phyloP scores from a whole-genome alignment of 1,139 yeast genomes.

The Candida frijolesensis region DNA sequence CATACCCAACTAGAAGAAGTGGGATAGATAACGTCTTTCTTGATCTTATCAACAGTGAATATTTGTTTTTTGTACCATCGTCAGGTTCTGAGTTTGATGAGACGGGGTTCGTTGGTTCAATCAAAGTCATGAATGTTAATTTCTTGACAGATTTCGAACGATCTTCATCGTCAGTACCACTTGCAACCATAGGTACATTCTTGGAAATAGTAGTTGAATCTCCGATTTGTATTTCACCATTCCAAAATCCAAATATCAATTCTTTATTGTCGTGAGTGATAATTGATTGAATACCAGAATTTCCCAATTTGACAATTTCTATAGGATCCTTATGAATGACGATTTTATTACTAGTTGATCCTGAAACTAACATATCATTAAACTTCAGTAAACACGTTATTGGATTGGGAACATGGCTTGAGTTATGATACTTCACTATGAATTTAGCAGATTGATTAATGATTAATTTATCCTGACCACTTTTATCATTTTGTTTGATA shows the following conservation, averaged over 20 bases:
- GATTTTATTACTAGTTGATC: constrained; percentile 44
- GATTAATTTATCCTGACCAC: constrained; percentile 18
- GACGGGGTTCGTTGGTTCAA: constrained; percentile 1
- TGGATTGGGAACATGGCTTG: constrained; percentile 53
- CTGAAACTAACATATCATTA: constrained; percentile 32
- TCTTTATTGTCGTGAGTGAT: constrained; percentile 7
- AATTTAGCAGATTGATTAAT: constrained; percentile 26
- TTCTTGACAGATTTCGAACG: constrained; percentile 14
- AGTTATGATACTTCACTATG: constrained; percentile 23
- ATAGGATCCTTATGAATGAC: constrained; percentile 23
- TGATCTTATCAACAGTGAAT: constrained; percentile 19
- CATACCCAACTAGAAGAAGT: constrained; percentile 37
- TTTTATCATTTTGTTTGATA: not conserved
- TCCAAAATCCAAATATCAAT: constrained; percentile 41
- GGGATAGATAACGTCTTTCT: constrained; percentile 16
- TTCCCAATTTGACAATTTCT: constrained; percentile 17
- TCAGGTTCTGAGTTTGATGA: not conserved
- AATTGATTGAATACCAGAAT: constrained; percentile 25
- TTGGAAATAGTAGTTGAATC: constrained; percentile 14
- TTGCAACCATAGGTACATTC: constrained; percentile 19
- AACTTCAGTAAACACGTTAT: constrained; percentile 39
- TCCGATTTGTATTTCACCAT: constrained; percentile 31
- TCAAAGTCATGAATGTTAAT: constrained; percentile 19
- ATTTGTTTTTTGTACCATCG: constrained; percentile 1
- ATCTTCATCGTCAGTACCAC: constrained; percentile 12